These are phyloP conservation scores for Pholiota adiposa DNA, from an alignment of 1,284 basidiomycete genomes.

Conservation along the genomic window DNA sequence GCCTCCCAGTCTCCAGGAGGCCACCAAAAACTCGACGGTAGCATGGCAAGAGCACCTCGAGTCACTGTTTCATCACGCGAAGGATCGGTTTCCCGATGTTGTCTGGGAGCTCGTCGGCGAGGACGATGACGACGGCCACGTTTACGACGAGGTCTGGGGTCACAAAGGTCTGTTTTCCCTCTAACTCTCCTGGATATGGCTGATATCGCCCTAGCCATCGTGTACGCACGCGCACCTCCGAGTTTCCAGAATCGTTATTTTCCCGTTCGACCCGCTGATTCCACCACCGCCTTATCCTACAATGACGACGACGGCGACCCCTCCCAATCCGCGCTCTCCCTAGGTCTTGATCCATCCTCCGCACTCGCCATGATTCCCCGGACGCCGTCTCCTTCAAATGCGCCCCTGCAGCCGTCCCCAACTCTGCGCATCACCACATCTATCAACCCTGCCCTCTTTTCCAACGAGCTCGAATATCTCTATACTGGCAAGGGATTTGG, in stretches of 20 bases:
- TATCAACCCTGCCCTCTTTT: slow-evolving; percentile 78
- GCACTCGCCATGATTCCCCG: slow-evolving; percentile 48
- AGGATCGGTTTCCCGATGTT: slow-evolving; percentile 91
- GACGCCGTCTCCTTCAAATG: slow-evolving; percentile 26
- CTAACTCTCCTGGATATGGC: neutral
- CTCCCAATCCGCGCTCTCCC: slow-evolving; percentile 65
- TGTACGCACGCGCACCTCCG: slow-evolving; percentile 92
- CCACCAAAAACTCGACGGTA: slow-evolving; percentile 62
- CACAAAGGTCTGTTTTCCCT: slow-evolving; percentile 74
- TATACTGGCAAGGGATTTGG: slow-evolving; percentile 89
- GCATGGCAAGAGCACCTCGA: slow-evolving; percentile 82
- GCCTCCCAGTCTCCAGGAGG: slow-evolving; percentile 65
- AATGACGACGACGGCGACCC: slow-evolving; percentile 54
- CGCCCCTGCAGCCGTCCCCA: slow-evolving; percentile 15
- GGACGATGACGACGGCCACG: slow-evolving; percentile 37
- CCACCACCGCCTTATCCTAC: slow-evolving; percentile 63
- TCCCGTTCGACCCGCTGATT: slow-evolving; percentile 52
- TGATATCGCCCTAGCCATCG: slow-evolving; percentile 65
- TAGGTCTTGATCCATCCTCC: slow-evolving; percentile 52
- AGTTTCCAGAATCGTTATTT: slow-evolving; percentile 87
- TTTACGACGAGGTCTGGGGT: slow-evolving; percentile 75
- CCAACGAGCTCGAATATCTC: slow-evolving; percentile 88
- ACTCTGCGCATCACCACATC: slow-evolving; percentile 60
- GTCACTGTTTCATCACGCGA: slow-evolving; percentile 75
- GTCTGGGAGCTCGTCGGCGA: slow-evolving; percentile 79